These are phyloP conservation scores for Xylariaceae sp. DNA, from an alignment of 2,329 filamentous ascomycete species.

Conservation along the genomic window DNA sequence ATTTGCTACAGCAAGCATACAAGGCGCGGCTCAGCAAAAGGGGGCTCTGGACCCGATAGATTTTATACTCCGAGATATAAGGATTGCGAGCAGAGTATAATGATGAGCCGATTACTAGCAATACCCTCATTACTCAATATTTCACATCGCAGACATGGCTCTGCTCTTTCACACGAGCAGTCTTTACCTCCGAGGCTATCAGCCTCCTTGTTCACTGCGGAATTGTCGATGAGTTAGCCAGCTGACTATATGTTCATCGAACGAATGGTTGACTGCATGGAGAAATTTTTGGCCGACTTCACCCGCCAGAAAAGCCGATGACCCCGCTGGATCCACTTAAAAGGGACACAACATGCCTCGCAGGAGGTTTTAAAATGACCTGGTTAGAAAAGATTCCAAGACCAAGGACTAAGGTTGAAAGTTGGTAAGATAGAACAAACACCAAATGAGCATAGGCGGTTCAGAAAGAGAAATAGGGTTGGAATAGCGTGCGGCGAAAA, in stretches of 20 bases:
- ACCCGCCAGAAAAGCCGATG: constrained; percentile 10
- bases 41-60: constrained; percentile 12
- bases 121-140: too few relatives aligned
- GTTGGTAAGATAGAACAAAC: not conserved
- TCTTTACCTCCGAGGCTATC: too few relatives aligned
- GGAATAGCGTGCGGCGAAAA: not conserved
- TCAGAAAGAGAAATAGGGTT: too few relatives aligned
- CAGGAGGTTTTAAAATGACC: constrained; percentile 15
- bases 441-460: too few relatives aligned
- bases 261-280: too few relatives aligned
- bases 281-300: constrained; percentile 18
- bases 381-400: not conserved
- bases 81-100: not conserved
- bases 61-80: not conserved
- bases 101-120: not conserved
- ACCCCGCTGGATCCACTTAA: constrained; percentile 3
- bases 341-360: not conserved
- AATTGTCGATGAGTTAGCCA: too few relatives aligned
- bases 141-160: too few relatives aligned
- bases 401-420: not conserved
- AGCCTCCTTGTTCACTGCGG: too few relatives aligned
- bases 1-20: constrained; percentile 14
- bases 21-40: constrained; percentile 17
- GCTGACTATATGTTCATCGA: too few relatives aligned
- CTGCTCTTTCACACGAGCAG: too few relatives aligned